Evolutionary conservation across 2,329 filamentous ascomycete species (phyloP).

Genomic region (Scopulariopsis brevicaulis): DNA sequence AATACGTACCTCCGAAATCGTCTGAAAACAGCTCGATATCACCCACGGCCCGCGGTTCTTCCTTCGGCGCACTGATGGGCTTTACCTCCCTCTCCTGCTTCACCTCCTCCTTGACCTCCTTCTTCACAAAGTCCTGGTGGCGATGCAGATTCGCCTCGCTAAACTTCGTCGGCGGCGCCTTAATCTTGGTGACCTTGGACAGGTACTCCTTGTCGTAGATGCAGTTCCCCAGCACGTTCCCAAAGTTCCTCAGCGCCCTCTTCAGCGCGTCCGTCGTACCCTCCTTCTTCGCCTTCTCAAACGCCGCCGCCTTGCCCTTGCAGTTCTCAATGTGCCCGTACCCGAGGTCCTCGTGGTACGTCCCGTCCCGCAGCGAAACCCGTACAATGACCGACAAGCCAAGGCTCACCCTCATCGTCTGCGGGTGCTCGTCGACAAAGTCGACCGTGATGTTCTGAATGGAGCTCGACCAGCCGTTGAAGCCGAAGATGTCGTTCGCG

Average conservation of each 20-base stretch:
- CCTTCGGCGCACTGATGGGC: not conserved
- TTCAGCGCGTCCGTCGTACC: conserved; percentile 92
- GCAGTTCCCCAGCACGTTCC: conserved; percentile 95
- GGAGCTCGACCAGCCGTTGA: conserved; percentile 96
- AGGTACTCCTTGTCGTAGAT: conserved; percentile 96
- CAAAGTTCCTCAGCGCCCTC: conserved; percentile 79
- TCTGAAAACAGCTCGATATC: conserved; percentile 6
- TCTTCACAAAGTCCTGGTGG: conserved; percentile 64
- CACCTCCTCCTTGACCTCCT: conserved; percentile 24
- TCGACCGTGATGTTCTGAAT: conserved; percentile 93
- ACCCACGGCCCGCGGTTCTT: not conserved
- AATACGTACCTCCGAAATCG: conserved; percentile 14
- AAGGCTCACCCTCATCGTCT: conserved; percentile 68
- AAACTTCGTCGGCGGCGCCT: conserved; percentile 61
- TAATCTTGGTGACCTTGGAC: conserved; percentile 80
- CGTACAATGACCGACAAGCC: conserved; percentile 85
- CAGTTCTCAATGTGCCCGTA: conserved; percentile 96
- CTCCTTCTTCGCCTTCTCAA: conserved; percentile 98
- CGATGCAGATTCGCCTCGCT: conserved; percentile 71
- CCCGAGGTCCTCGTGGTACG: conserved; percentile 95
- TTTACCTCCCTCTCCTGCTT: not conserved
- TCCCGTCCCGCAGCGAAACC: conserved; percentile 82
- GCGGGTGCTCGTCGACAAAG: conserved; percentile 79
- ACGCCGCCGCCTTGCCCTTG: conserved; percentile 88
- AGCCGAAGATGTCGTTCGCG: conserved; percentile 90